Base-by-base conservation (phyloP, 768 basidiomycete species). In the Gloeostereum incarnatum region DNA sequence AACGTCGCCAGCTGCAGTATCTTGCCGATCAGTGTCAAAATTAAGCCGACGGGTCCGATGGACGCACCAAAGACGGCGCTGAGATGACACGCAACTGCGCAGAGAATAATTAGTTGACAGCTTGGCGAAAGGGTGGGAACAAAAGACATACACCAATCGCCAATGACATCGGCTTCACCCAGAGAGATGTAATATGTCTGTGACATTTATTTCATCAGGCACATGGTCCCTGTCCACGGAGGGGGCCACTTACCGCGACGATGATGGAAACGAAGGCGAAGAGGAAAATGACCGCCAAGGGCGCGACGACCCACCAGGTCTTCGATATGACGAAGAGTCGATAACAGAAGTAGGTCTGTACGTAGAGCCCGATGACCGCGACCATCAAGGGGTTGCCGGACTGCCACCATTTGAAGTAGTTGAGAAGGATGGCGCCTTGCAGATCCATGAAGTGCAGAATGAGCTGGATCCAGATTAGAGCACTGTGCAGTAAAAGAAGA, bases 31-130 rank as follows among this genome's bases (percentile, higher is more conserved):
- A 34, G n/a, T 4, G 11, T 11, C 11, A 3, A 19, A 34, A 17
- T 20, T 10, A 17, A 20, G 33, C 8, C 14, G n/a, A n/a, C n/a
- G n/a, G n/a, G n/a, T n/a, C n/a, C n/a, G n/a, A n/a, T n/a, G 11
- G 6, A 25, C 49, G 21, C 18, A 59, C 56, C 54, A 21, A 49
- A 60, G 21, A 53, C 52, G 16, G 52, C 36, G 31, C 48, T 44
- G 6, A 60, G 44, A 35, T 58, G 54, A 3, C 44, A 49, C 9
- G 54, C 56, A 26, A 60, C 57, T 59, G 31, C n/a, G n/a, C n/a
- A n/a, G n/a, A n/a, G n/a, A n/a, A n/a, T n/a, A n/a, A n/a, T n/a
- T n/a, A n/a, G n/a, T n/a, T n/a, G n/a, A n/a, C n/a, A n/a, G n/a
- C n/a, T n/a, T n/a, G n/a, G n/a, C n/a, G n/a, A n/a, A n/a, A n/a